phyloP scores from a whole-genome alignment of 139 green algal species.

The Zygnema cylindricum region DNA sequence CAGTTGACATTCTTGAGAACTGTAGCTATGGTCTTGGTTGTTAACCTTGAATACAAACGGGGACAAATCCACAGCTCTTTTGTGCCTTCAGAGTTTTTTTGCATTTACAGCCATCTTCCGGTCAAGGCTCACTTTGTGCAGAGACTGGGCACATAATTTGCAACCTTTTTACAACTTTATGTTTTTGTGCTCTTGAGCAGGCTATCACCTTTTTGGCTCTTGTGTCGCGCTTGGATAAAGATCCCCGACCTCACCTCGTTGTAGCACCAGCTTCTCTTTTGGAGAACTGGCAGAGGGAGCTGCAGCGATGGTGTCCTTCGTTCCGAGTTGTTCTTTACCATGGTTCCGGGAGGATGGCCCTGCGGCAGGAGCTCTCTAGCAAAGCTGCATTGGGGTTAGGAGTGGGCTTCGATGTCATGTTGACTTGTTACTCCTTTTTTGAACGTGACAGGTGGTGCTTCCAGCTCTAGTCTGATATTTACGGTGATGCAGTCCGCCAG shows the following conservation, averaged over 20 bases:
- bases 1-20: too few relatives aligned
- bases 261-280: slow-evolving; percentile 80
- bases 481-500: too few relatives aligned
- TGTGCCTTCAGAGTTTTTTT: too few relatives aligned
- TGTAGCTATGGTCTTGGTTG: too few relatives aligned
- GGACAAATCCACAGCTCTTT: too few relatives aligned
- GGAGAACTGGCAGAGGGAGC: slow-evolving; percentile 88
- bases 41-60: too few relatives aligned
- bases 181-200: too few relatives aligned
- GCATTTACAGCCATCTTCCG: too few relatives aligned
- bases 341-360: slow-evolving; percentile 70
- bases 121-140: too few relatives aligned
- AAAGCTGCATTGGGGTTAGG: not conserved
- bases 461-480: too few relatives aligned
- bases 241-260: slow-evolving; percentile 71
- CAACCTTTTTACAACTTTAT: too few relatives aligned
- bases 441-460: slow-evolving; percentile 74
- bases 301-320: slow-evolving; percentile 62
- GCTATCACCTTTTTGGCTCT: slow-evolving; percentile 83
- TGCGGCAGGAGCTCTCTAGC: slow-evolving; percentile 52
- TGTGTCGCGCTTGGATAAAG: slow-evolving; percentile 36
- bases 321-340: slow-evolving; percentile 77
- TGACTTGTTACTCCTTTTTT: slow-evolving; percentile 90
- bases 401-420: slow-evolving; percentile 81
- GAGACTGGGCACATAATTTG: too few relatives aligned